Conservation (phyloP, 1,139 yeast species). For the Lodderomyces oxycetoniae region DNA sequence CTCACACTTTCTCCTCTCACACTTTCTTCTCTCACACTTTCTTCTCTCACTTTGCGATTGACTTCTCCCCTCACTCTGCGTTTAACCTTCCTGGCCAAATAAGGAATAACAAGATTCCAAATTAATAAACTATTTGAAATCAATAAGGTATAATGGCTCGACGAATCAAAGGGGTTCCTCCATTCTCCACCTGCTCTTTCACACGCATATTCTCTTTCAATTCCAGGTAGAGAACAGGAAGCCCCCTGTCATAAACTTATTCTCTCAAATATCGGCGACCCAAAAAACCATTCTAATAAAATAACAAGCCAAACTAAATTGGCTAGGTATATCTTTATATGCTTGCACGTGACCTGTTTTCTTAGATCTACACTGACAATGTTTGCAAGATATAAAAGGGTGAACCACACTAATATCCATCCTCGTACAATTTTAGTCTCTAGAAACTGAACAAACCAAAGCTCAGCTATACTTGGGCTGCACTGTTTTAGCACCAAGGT, state of each 20-base stretch:
- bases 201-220: slow-evolving; percentile 13
- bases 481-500: slow-evolving; percentile 14
- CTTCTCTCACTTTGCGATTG: no score
- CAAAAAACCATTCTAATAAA: slow-evolving; percentile 40
- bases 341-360: not conserved
- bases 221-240: slow-evolving; percentile 22
- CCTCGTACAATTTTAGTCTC: slow-evolving; percentile 21
- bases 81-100: no score
- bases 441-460: slow-evolving; percentile 15
- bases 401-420: slow-evolving; percentile 10
- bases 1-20: no score
- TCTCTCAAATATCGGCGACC: slow-evolving; percentile 42
- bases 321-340: slow-evolving; percentile 8
- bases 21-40: no score
- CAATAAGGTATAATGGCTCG: slow-evolving; percentile 60
- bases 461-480: slow-evolving; percentile 12
- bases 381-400: slow-evolving; percentile 3
- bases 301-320: slow-evolving; percentile 11
- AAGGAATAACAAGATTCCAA: slow-evolving; percentile 30
- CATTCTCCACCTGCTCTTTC: slow-evolving; percentile 32
- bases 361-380: not conserved
- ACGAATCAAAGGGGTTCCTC: slow-evolving; percentile 56
- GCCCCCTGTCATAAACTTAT: slow-evolving; percentile 40
- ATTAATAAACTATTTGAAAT: slow-evolving; percentile 45
- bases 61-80: no score